A percentile compares a stretch with the other conserved stretches of the same genome.
Conservation (phyloP, 164 flowering plant species). For the Tetrastigma voinierianum region DNA sequence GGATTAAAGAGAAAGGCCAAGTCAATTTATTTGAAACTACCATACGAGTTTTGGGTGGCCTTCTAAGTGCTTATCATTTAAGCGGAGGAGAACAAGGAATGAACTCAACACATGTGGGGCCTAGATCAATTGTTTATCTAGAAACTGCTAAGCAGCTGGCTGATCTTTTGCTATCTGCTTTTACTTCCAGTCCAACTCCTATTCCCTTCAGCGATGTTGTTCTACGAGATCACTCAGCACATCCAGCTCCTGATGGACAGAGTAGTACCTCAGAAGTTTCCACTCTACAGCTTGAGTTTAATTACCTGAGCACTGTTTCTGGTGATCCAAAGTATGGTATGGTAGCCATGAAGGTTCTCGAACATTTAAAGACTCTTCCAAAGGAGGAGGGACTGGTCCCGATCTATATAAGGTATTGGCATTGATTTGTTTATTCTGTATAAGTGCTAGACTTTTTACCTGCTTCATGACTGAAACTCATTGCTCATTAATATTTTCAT, state of each 20-base stretch:
- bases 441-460: no score
- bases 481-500: no score
- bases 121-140: conserved; percentile 72
- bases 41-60: conserved; percentile 95
- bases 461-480: no score
- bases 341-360: conserved; percentile 91
- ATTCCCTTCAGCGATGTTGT: conserved; percentile 93
- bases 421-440: not conserved
- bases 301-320: conserved; percentile 76
- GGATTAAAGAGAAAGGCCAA: conserved; percentile 75
- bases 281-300: conserved; percentile 92
- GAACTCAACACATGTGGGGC: conserved; percentile 42
- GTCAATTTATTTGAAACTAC: conserved; percentile 97
- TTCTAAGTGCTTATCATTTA: conserved; percentile 94
- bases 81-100: conserved; percentile 60
- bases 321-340: conserved; percentile 78
- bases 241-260: conserved; percentile 87
- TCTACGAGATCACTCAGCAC: conserved; percentile 70
- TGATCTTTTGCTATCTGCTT: conserved; percentile 78
- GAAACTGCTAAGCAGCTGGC: conserved; percentile 77
- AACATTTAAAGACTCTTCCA: conserved; percentile 75
- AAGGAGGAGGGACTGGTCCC: conserved; percentile 97
- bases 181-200: conserved; percentile 89
- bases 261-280: conserved; percentile 97
- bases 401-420: conserved; percentile 78